These are phyloP conservation scores for Calonectria crousiana DNA, from an alignment of 2,329 filamentous ascomycete species.

Conservation along the genomic window DNA sequence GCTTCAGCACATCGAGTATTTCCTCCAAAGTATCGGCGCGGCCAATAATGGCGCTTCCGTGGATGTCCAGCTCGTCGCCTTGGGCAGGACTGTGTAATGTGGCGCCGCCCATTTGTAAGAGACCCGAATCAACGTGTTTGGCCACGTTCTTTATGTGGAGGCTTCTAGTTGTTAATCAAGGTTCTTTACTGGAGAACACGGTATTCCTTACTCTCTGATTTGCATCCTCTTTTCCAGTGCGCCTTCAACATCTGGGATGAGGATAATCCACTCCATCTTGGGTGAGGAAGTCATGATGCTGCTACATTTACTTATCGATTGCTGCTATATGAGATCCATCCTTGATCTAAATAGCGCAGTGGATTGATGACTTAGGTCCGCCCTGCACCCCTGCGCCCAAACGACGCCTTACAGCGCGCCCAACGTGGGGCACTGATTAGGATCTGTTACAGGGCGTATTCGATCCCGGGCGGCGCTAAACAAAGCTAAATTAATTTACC, in stretches of 20 bases:
- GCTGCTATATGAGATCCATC: background rate
- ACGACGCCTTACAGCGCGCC: background rate
- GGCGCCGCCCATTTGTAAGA: conserved; percentile 15
- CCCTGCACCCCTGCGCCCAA: background rate
- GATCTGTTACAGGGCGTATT: too few relatives aligned
- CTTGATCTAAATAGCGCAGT: background rate
- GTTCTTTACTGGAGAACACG: background rate
- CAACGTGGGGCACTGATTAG: background rate
- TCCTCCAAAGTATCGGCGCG: background rate
- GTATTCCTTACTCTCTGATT: background rate
- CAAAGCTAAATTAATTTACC: background rate
- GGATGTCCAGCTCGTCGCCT: background rate
- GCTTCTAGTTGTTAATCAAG: background rate
- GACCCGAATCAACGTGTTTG: conserved; percentile 12
- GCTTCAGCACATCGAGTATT: background rate
- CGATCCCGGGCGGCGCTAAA: too few relatives aligned
- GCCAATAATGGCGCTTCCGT: conserved; percentile 11
- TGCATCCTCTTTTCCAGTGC: conserved; percentile 7
- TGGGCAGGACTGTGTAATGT: background rate
- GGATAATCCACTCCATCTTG: conserved; percentile 11
- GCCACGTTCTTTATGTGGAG: conserved; percentile 3
- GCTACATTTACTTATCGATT: background rate
- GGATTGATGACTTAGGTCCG: background rate
- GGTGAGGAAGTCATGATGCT: background rate
- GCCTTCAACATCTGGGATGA: conserved; percentile 10